These are phyloP conservation scores for Pythium scleroteichum DNA, from an alignment of 352 stramenopile species.

Conservation along the genomic window DNA sequence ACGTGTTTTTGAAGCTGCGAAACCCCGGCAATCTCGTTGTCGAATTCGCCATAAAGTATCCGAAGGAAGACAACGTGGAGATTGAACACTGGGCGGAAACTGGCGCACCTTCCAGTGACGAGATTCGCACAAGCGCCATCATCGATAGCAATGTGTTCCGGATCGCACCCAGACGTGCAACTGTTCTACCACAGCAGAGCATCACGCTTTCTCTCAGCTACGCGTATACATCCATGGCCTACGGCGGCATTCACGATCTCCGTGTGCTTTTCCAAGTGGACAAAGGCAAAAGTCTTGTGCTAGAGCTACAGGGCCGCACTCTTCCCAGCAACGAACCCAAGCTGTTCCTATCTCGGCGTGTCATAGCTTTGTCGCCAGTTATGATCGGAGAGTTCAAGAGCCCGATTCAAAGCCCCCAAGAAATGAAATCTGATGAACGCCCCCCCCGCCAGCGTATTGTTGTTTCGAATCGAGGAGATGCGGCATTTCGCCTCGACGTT, in stretches of 20 bases:
- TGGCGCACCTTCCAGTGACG: conserved; percentile 77
- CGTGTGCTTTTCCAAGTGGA: conserved; percentile 85
- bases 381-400: conserved; percentile 67
- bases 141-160: conserved; percentile 79
- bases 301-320: conserved; percentile 85
- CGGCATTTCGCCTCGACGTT: conserved; percentile 67
- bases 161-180: conserved; percentile 56
- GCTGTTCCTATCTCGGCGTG: conserved; percentile 58
- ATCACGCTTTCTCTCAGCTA: conserved; percentile 71
- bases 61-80: conserved; percentile 91
- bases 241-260: conserved; percentile 84
- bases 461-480: conserved; percentile 75
- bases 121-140: conserved; percentile 74
- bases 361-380: conserved; percentile 67
- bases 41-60: conserved; percentile 83
- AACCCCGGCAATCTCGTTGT: conserved; percentile 88
- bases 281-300: conserved; percentile 88
- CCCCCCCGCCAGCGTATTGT: conserved; percentile 74
- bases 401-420: conserved; percentile 4
- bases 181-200: conserved; percentile 57
- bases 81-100: conserved; percentile 93
- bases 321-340: conserved; percentile 63
- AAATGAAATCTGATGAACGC: conserved; percentile 8
- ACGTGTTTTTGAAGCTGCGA: conserved; percentile 75
- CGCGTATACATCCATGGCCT: conserved; percentile 65